Evolutionary conservation across 495 filamentous ascomycete genomes (phyloP), one percentile per base, ranked within the genome.

Genomic region (Elasticomyces elasticus): DNA sequence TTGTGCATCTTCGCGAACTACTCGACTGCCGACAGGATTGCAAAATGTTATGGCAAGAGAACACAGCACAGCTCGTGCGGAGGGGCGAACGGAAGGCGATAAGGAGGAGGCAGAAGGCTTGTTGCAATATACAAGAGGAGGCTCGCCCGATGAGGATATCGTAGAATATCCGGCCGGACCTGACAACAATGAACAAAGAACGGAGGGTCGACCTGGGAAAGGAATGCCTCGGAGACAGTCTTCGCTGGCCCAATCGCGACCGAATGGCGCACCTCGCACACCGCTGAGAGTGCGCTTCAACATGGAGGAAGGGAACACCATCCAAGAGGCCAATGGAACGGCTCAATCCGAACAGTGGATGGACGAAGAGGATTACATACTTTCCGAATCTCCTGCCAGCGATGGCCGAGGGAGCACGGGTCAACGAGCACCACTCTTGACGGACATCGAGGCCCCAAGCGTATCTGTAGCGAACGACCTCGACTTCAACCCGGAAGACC

Each of bases 281-380:
- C 78, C 81, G 10, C 87, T 90, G 64, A 78, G 89, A 31, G 92
- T 98, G 30, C 83, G 87, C 51, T 98, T 98, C 69, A 83, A 95
- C 46, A 73, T 94, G n/a, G 72, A 77, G 5, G 59, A 57, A 33
- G 55, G 44, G 67, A 70, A 61, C 66, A 70, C 43, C 30, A 46
- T 69, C 41, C 48, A 51, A 57, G 61, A 53, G 56, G 58, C 45
- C 49, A 55, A 52, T 71, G 75, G 74, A 38, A 73, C 24, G 71
- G 35, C 31, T 11, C 52, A 31, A 9, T 10, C 15, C 35, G 37
- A 77, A 45, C 74, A 76, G 12, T 79, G 76, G 74, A 52, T 78
- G 11, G 74, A 82, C 7, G 79, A 78, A n/a, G 79, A 81, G 52
- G 78, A 82, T 59, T 79, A 76, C 50, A 52, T 71, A 49, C 31